Conservation (phyloP, 306 rosid species). For the Rosa chinensis region DNA sequence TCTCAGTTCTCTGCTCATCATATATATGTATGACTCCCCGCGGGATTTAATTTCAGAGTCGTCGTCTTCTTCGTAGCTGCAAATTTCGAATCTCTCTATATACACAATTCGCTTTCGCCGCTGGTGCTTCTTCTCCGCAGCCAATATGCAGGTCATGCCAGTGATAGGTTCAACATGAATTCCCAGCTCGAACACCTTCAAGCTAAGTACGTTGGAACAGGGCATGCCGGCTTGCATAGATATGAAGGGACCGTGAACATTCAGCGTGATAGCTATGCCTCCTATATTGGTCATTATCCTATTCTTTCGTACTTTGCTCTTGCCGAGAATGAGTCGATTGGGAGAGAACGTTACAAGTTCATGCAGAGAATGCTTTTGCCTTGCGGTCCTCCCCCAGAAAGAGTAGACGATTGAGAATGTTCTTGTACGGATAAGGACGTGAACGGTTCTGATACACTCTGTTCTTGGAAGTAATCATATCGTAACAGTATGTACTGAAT, state of each 20-base stretch:
- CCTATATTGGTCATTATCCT: conserved; percentile 86
- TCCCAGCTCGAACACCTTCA: conserved; percentile 95
- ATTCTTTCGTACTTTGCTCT: conserved; percentile 64
- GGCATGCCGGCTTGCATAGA: conserved; percentile 87
- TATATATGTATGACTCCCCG: too few species aligned
- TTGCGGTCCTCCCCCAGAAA: conserved; percentile 86
- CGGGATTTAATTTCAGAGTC: neutral
- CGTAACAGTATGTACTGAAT: neutral
- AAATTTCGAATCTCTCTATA: neutral
- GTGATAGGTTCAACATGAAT: conserved; percentile 93
- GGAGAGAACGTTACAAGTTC: conserved; percentile 83
- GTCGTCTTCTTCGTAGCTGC: neutral
- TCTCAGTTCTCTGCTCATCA: too few species aligned
- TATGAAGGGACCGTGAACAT: conserved; percentile 95
- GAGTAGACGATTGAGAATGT: conserved; percentile 65
- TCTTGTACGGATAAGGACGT: too few species aligned
- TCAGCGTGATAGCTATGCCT: conserved; percentile 96
- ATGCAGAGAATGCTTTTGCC: conserved; percentile 96
- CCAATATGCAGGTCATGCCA: conserved; percentile 55
- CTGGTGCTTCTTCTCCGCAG: neutral
- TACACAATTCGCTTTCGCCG: neutral
- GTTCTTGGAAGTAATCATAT: neutral
- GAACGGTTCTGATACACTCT: too few species aligned
- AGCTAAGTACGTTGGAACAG: conserved; percentile 94
- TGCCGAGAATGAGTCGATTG: conserved; percentile 93